Evolutionary conservation across 2,329 filamentous ascomycete genomes (phyloP).

Genomic region (Calonectria fujianensis): DNA sequence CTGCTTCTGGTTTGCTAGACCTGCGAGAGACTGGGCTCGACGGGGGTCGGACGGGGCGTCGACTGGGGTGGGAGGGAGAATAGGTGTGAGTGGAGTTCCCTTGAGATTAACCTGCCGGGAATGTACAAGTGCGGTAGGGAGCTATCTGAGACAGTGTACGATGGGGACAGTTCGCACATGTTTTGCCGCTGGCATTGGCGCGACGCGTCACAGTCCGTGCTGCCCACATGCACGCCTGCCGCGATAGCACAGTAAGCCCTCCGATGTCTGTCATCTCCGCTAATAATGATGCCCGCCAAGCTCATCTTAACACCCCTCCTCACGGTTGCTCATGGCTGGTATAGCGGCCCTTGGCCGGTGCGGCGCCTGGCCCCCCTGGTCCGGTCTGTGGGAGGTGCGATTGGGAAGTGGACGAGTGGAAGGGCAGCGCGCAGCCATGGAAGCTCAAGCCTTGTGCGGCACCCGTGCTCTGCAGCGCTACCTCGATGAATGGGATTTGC

Average conservation of each 20-base stretch:
- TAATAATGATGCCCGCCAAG: slow-evolving; percentile 57
- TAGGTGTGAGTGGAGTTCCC: slow-evolving; percentile 64
- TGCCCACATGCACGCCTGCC: not conserved
- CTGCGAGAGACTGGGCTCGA: slow-evolving; percentile 47
- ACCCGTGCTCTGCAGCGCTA: slow-evolving; percentile 43
- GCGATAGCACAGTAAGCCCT: slow-evolving; percentile 45
- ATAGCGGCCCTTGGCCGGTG: slow-evolving; percentile 50
- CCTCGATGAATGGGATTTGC: slow-evolving; percentile 34
- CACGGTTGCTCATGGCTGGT: slow-evolving; percentile 39
- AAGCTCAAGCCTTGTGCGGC: slow-evolving; percentile 37
- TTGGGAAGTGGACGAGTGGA: slow-evolving; percentile 34
- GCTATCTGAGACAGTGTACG: slow-evolving; percentile 48
- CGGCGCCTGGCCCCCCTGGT: slow-evolving; percentile 52
- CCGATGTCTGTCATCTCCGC: slow-evolving; percentile 57
- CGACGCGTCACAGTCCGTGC: slow-evolving; percentile 32
- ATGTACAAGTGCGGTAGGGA: slow-evolving; percentile 56
- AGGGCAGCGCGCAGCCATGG: slow-evolving; percentile 26
- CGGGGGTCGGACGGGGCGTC: slow-evolving; percentile 43
- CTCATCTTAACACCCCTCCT: slow-evolving; percentile 56
- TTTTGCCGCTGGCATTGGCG: rapidly evolving
- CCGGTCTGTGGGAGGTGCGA: slow-evolving; percentile 35
- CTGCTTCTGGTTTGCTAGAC: slow-evolving; percentile 45
- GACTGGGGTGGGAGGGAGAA: slow-evolving; percentile 54
- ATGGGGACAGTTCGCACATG: not conserved
- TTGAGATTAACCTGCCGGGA: slow-evolving; percentile 64